Base-by-base conservation (phyloP, 345 rosid species). In the Aethionema arabicum region DNA sequence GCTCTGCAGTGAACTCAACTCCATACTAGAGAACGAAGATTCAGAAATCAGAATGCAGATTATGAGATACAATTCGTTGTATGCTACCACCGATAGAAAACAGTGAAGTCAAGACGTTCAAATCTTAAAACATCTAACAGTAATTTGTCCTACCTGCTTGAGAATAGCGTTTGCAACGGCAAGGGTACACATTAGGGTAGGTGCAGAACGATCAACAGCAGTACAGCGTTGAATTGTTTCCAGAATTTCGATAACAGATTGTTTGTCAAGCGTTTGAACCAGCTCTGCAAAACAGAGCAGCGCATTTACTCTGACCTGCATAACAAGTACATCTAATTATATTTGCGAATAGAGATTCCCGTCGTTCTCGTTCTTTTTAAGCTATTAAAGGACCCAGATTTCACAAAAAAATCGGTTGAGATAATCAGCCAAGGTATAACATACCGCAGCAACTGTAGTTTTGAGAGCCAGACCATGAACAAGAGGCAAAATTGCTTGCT, bases 371-470 rank as follows among this genome's bases (percentile, higher is more conserved):
- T 15, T 38, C 49, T 15, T 30, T 42, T 21, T 14, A 33, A 56
- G 49, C 48, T 50, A 63, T 36, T 35, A 7, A 42, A 41, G 16
- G 55, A 42, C 13, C 14, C 4, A 30, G 0, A 16, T 14, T 0
- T 50, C 8, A 42, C 0, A 50, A 63, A 27, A 57, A 42, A 50
- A 7, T 10, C 4, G 32, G 50, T 5, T 44, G 56, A 58, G 31
- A 44, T 45, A 21, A 65, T 59, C 11, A 0, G 52, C 8, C 15
- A 12, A 52, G 5, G 31, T 4, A 59, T 16, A 66, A 72, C 92
- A 44, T 83, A 93, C 99, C 83, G 87, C 99, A 78, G 97, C 99
- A 59, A 93, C 83, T 30, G 99, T 93, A 12, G 99, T 93, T 79
- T 83, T 93, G 46, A 93, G 97, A 57, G 99, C 99, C 66, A 93